Evolutionary conservation across 768 basidiomycete genomes (phyloP).

Genomic region (Hypholoma sublateritium): DNA sequence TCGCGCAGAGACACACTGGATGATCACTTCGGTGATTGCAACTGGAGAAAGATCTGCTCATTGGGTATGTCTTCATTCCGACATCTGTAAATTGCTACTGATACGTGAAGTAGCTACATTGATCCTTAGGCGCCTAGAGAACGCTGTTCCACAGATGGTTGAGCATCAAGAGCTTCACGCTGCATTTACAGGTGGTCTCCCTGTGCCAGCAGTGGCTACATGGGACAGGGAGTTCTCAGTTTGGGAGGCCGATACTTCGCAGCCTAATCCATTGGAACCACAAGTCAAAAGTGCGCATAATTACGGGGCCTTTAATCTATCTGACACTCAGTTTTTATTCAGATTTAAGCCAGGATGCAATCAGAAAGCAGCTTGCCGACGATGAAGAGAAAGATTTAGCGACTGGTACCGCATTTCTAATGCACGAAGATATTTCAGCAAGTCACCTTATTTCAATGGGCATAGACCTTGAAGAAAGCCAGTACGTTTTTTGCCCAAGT

Average conservation of each 20-base stretch:
- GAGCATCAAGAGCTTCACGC: not conserved
- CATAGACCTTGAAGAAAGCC: not conserved
- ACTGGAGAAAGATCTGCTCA: slow-evolving; percentile 25
- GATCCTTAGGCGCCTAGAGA: not conserved
- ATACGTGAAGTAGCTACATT: not conserved
- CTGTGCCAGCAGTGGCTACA: not conserved
- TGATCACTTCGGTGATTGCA: slow-evolving; percentile 25
- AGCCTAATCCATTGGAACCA: slow-evolving; percentile 10
- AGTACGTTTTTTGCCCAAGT: not conserved
- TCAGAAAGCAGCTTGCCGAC: slow-evolving; percentile 10
- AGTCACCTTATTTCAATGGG: not conserved
- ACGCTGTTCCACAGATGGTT: not conserved
- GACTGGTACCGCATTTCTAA: not conserved
- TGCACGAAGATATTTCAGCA: slow-evolving; percentile 13
- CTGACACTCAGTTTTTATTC: not conserved
- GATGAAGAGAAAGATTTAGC: slow-evolving; percentile 2
- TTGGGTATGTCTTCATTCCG: slow-evolving; percentile 10
- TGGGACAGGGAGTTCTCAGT: not conserved
- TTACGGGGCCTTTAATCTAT: not conserved
- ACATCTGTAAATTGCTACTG: not conserved
- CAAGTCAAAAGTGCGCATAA: not conserved
- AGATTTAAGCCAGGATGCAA: not conserved
- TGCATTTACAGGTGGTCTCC: not conserved
- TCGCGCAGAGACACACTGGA: slow-evolving; percentile 13
- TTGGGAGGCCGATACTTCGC: slow-evolving; percentile 7